A percentile compares a stretch with the other conserved stretches of the same genome.
Evolutionary conservation across 768 basidiomycete species (phyloP).

Genomic region (Coprinellus micaceus): DNA sequence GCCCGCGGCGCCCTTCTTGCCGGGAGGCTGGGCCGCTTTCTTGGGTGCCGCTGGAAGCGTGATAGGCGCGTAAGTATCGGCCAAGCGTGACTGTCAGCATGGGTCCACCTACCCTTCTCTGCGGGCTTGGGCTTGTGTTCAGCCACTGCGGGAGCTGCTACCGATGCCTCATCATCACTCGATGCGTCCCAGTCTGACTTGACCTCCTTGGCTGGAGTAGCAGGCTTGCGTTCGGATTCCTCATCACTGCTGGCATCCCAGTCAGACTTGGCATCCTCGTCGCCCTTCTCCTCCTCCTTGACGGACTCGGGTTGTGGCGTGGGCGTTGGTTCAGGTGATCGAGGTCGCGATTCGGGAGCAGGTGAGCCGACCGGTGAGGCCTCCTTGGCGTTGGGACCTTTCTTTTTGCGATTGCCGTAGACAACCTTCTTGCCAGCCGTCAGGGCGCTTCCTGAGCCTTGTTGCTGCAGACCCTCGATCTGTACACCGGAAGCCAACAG

Average conservation of each 20-base stretch:
- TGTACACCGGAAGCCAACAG: slow-evolving; percentile 85
- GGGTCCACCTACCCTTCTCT: slow-evolving; percentile 11
- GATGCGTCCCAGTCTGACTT: slow-evolving; percentile 52
- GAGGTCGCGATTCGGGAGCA: slow-evolving; percentile 50
- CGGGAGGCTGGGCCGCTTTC: not conserved
- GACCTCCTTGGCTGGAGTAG: slow-evolving; percentile 21
- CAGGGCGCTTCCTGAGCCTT: slow-evolving; percentile 39
- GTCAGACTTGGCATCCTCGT: slow-evolving; percentile 30
- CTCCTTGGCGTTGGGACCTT: slow-evolving; percentile 48
- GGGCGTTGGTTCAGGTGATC: slow-evolving; percentile 41
- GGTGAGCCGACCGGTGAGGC: slow-evolving; percentile 53
- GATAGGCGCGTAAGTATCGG: not conserved
- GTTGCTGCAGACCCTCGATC: slow-evolving; percentile 79
- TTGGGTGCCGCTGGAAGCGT: slow-evolving; percentile 3
- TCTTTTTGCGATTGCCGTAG: slow-evolving; percentile 85
- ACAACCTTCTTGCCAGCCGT: slow-evolving; percentile 66
- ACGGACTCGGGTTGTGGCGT: slow-evolving; percentile 25
- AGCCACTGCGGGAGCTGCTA: slow-evolving; percentile 4
- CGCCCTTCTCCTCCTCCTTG: slow-evolving; percentile 14
- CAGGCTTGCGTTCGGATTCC: slow-evolving; percentile 30
- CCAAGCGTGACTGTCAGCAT: too few species aligned
- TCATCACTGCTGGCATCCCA: slow-evolving; percentile 76
- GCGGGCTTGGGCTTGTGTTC: slow-evolving; percentile 8
- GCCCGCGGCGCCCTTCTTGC: slow-evolving; percentile 19
- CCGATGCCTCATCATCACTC: slow-evolving; percentile 40